Percentiles rank a stretch among this genome's conserved stretches.
Evolutionary conservation across 2,329 filamentous ascomycete species (phyloP).

Genomic region (Dactylellina cionopaga): DNA sequence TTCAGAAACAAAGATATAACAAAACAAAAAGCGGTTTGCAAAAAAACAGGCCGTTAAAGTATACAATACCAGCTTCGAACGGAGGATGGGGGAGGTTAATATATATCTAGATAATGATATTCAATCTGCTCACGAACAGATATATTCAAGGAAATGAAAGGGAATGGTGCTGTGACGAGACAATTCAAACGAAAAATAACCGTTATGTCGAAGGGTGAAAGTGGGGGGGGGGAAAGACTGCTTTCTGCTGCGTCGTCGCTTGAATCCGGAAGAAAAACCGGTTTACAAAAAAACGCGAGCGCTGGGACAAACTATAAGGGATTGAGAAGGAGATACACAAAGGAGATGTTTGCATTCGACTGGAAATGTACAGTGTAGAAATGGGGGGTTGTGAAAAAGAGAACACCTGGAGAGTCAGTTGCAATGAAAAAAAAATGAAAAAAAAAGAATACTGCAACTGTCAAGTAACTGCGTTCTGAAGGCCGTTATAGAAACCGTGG

Average conservation of each 20-base stretch:
- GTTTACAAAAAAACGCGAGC: conserved; percentile 20
- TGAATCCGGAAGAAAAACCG: neutral
- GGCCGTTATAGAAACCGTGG: conserved; percentile 50
- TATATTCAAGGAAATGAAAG: conserved; percentile 10
- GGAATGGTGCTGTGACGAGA: neutral
- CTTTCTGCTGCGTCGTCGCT: conserved; percentile 9
- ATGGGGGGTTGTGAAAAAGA: conserved; percentile 31
- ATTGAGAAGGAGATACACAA: conserved; percentile 42
- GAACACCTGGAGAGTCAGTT: conserved; percentile 13
- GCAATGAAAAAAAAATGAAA: conserved; percentile 29
- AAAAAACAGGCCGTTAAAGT: conserved; percentile 50
- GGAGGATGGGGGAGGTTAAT: neutral
- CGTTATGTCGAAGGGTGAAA: conserved; percentile 15
- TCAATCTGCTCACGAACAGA: conserved; percentile 24
- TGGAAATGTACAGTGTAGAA: conserved; percentile 50
- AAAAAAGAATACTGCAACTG: conserved; percentile 23
- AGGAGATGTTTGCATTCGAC: conserved; percentile 45
- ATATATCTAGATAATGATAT: conserved; percentile 12
- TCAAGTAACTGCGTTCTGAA: conserved; percentile 34
- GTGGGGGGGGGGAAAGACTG: neutral
- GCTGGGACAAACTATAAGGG: conserved; percentile 9
- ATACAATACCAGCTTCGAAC: conserved; percentile 54
- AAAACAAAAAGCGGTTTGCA: too few species aligned
- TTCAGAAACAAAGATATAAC: conserved; percentile 35
- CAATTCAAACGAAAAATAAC: conserved; percentile 2